Percentiles rank a stretch among this genome's conserved stretches.
Conservation (phyloP, 2,329 filamentous ascomycete genomes). For the Fusarium albosuccineum region DNA sequence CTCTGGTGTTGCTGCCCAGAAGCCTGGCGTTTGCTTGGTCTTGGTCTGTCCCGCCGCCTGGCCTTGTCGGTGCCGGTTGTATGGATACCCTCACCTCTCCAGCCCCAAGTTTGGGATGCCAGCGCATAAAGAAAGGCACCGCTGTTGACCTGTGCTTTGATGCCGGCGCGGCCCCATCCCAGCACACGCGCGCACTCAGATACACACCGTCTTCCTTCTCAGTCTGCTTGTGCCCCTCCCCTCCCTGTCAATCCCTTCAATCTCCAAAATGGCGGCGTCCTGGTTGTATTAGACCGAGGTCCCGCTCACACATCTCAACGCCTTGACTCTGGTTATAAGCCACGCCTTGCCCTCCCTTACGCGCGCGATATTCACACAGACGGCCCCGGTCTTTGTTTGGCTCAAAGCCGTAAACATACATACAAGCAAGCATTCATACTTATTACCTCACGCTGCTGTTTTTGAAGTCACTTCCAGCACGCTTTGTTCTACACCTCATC, state of each 20-base stretch:
- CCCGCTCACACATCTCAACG: constrained; percentile 27
- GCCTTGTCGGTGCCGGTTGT: constrained; percentile 25
- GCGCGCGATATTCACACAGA: constrained; percentile 14
- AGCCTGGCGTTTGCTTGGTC: constrained; percentile 12
- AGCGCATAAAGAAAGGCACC: constrained; percentile 44
- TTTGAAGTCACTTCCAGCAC: constrained; percentile 23
- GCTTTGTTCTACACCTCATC: not conserved
- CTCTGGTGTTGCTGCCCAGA: constrained; percentile 32
- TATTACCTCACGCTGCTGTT: constrained; percentile 17
- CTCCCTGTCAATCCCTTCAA: constrained; percentile 11
- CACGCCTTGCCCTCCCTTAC: constrained; percentile 21
- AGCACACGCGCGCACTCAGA: constrained; percentile 23
- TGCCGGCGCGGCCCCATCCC: constrained; percentile 23
- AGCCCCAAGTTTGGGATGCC: constrained; percentile 35
- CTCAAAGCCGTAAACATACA: not conserved
- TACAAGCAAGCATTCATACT: constrained; percentile 3
- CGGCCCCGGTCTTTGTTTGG: constrained; percentile 8
- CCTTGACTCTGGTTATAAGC: constrained; percentile 32
- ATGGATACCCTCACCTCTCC: constrained; percentile 38
- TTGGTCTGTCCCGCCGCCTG: constrained; percentile 23
- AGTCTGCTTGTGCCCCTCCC: constrained; percentile 18
- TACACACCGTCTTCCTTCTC: constrained; percentile 41
- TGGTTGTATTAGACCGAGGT: constrained; percentile 25
- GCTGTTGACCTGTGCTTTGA: constrained; percentile 40
- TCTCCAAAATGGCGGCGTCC: constrained; percentile 31